A percentile compares a stretch with the other conserved stretches of the same genome.
phyloP scores from a whole-genome alignment of 176 grass and related monocot genomes.

The Aegilops umbellulata region DNA sequence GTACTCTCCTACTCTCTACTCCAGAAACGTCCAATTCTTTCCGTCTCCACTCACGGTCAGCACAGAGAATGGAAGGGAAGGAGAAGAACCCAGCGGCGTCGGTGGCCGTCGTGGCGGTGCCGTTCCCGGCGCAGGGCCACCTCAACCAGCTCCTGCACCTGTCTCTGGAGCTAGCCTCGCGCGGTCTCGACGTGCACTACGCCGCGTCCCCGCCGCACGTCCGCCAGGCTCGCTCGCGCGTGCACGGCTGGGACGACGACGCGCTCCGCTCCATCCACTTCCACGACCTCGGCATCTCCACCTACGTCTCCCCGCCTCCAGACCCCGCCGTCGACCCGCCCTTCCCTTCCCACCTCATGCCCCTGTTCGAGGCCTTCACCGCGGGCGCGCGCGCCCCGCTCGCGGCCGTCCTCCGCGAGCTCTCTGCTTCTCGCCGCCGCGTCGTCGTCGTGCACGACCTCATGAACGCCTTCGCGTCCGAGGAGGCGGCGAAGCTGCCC shows the following conservation, averaged over 20 bases:
- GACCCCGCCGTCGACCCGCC: constrained; percentile 20
- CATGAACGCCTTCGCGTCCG: constrained; percentile 35
- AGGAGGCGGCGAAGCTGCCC: constrained; percentile 19
- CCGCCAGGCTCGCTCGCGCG: constrained; percentile 14
- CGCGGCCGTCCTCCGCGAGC: constrained; percentile 9
- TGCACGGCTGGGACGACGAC: neutral
- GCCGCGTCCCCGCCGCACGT: constrained; percentile 19
- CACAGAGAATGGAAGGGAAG: too few species aligned
- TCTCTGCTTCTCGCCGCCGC: constrained; percentile 33
- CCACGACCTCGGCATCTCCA: constrained; percentile 43
- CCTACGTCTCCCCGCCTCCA: constrained; percentile 36
- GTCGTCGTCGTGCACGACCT: constrained; percentile 47
- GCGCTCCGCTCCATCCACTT: constrained; percentile 32
- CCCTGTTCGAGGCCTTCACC: constrained; percentile 9
- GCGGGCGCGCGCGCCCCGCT: constrained; percentile 19
- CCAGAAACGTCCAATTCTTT: too few species aligned
- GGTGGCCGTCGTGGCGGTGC: constrained; percentile 19
- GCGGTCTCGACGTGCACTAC: constrained; percentile 38
- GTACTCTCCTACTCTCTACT: too few species aligned
- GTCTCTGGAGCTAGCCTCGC: constrained; percentile 4
- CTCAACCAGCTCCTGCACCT: constrained; percentile 77
- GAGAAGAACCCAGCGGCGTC: too few species aligned
- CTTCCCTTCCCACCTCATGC: constrained; percentile 47
- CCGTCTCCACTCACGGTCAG: too few species aligned
- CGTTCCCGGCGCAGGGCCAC: constrained; percentile 70